These are phyloP conservation scores for Neopestalotiopsis clavispora DNA, from an alignment of 2,329 filamentous ascomycete genomes.

Conservation along the genomic window DNA sequence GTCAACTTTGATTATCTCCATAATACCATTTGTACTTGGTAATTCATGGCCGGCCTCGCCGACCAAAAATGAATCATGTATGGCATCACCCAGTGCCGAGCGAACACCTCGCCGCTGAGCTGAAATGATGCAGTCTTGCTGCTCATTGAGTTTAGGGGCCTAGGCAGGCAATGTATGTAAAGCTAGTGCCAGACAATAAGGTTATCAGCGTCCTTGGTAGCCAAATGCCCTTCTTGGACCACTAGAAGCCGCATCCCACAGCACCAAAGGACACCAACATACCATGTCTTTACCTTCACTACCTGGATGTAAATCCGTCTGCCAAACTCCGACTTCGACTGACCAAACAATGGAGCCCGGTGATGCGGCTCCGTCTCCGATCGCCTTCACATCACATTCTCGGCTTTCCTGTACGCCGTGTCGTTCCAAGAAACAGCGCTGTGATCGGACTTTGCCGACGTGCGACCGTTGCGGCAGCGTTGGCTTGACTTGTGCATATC, in stretches of 20 bases:
- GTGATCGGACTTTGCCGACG: not conserved
- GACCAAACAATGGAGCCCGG: not conserved
- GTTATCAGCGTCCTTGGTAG: not conserved
- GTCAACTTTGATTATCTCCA: not conserved
- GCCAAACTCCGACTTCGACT: not conserved
- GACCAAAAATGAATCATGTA: not conserved
- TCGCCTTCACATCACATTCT: not conserved
- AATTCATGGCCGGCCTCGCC: not conserved
- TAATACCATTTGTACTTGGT: not conserved
- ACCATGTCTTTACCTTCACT: not conserved
- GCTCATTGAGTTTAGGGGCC: not conserved
- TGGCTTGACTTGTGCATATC: not conserved
- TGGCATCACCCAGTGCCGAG: not conserved
- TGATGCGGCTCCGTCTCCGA: not conserved
- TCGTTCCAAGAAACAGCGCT: not conserved
- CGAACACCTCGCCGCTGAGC: not conserved
- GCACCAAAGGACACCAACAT: not conserved
- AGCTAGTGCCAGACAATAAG: not conserved
- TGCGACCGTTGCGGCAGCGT: not conserved
- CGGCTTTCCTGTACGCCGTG: not conserved
- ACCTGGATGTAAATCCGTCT: not conserved
- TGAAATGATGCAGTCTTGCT: not conserved
- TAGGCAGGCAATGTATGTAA: not conserved
- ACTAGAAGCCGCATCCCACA: not conserved
- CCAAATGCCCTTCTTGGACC: not conserved